Evolutionary conservation across 2,329 filamentous ascomycete species (phyloP).

Genomic region (Sarocladium strictum): DNA sequence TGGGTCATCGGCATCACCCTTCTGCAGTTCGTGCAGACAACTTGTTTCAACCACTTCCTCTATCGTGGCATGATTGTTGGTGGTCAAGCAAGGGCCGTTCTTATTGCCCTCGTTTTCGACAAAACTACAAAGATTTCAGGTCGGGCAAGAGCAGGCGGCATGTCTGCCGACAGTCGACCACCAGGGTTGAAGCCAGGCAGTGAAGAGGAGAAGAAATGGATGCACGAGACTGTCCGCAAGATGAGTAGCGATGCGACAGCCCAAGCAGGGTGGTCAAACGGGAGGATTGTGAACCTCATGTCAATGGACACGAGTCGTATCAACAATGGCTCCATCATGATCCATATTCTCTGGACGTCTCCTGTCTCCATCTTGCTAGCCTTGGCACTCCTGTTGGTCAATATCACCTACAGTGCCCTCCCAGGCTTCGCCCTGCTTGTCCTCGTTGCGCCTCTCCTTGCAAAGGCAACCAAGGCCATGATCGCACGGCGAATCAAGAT

Average conservation of each 20-base stretch:
- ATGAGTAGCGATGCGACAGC: background rate
- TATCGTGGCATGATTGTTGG: slow-evolving; percentile 84
- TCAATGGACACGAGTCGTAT: background rate
- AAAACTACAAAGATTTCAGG: slow-evolving; percentile 79
- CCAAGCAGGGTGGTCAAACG: background rate
- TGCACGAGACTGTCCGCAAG: background rate
- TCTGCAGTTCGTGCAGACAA: slow-evolving; percentile 72
- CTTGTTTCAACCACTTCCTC: slow-evolving; percentile 77
- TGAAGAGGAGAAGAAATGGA: background rate
- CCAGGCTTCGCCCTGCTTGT: slow-evolving; percentile 20
- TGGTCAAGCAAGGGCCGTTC: slow-evolving; percentile 65
- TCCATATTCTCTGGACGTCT: slow-evolving; percentile 25
- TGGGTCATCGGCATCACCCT: slow-evolving; percentile 70
- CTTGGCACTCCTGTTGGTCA: slow-evolving; percentile 18
- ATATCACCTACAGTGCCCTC: slow-evolving; percentile 20
- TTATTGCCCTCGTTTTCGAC: slow-evolving; percentile 77
- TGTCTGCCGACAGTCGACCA: slow-evolving; percentile 10
- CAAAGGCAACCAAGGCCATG: slow-evolving; percentile 16
- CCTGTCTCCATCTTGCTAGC: slow-evolving; percentile 24
- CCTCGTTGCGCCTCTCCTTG: slow-evolving; percentile 19
- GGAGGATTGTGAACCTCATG: background rate
- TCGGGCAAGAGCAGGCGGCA: slow-evolving; percentile 73
- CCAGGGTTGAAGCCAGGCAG: background rate
- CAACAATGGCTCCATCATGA: background rate
- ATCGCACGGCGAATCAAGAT: slow-evolving; percentile 18